Evolutionary conservation across 192 early-diverging fungal species (phyloP), one percentile per base, ranked within the genome.

Genomic region (Rhizophagus clarus): DNA sequence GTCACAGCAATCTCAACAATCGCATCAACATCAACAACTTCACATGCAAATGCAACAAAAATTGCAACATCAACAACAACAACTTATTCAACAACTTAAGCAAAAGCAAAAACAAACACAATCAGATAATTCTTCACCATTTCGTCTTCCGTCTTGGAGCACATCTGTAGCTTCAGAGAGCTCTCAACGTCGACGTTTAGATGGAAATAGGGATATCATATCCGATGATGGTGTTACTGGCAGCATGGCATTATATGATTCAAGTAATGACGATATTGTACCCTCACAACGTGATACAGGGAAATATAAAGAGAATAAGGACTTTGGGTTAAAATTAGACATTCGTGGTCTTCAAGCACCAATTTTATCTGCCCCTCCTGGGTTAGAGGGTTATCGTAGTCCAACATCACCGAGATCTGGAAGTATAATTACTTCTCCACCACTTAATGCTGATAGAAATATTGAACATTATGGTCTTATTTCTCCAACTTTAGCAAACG

Each of bases 221-320:
- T 20, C 80, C 29, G 80, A 70, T 68, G 74, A 77, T 70, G 75
- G 11, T 60, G 66, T 81, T 31, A 78, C 66, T 45, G 80, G 80
- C 26, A 81, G 80, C 69, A 77, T 81, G 80, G 80, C 80, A 7
- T 67, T 81, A 32, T 81, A 81, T 68, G 80, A 81, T 67, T 40
- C 80, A 24, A 72, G 61, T 70, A 68, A 32, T 63, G 80, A 81
- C 29, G 80, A 81, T 40, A 81, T 81, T 29, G 47, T 81, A 47
- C 37, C 51, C 3, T 40, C 66, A 34, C 67, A 31, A 71, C 77
- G 77, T 71, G 77, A 79, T 61, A 37, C 49, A 11, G 69, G 67
- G n/a, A 79, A 79, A 61, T 79, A 69, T 51, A 69, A 69, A 40
- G 77, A 79, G 11, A 60, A 28, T 42, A 79, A 79, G 61, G 49